phyloP scores from a whole-genome alignment of 2,329 filamentous ascomycete species.

The Fusarium pilosicola region DNA sequence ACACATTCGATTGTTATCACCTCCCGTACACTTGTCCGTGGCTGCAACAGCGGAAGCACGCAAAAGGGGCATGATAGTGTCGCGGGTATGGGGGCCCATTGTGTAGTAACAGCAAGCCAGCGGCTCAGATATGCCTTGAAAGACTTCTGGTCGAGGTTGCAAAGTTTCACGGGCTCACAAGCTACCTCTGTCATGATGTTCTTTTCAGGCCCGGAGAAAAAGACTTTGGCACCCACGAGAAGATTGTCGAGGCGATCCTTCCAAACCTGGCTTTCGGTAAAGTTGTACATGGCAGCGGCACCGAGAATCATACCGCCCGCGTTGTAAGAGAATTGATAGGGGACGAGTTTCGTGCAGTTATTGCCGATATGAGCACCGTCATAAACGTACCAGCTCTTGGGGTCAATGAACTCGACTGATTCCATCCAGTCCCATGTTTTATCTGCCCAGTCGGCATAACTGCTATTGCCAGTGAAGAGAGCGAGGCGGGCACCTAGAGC shows the following conservation, averaged over 20 bases:
- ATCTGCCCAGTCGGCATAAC: slow-evolving; percentile 82
- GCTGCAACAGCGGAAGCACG: slow-evolving; percentile 66
- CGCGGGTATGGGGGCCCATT: slow-evolving; percentile 69
- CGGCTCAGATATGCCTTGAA: slow-evolving; percentile 72
- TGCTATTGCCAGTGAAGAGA: slow-evolving; percentile 79
- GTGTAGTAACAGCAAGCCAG: slow-evolving; percentile 70
- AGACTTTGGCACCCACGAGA: slow-evolving; percentile 62
- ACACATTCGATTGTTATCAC: slow-evolving; percentile 66
- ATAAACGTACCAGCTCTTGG: slow-evolving; percentile 66
- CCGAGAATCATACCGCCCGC: slow-evolving; percentile 73
- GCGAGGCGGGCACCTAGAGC: slow-evolving; percentile 74
- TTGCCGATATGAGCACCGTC: slow-evolving; percentile 68
- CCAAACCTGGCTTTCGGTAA: slow-evolving; percentile 64
- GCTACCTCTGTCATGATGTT: slow-evolving; percentile 73
- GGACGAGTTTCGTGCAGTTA: slow-evolving; percentile 68
- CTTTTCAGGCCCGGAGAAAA: slow-evolving; percentile 62
- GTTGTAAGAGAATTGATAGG: slow-evolving; percentile 77
- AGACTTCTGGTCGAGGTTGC: slow-evolving; percentile 70
- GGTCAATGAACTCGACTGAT: slow-evolving; percentile 65
- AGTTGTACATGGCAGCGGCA: slow-evolving; percentile 75
- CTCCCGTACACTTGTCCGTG: slow-evolving; percentile 66
- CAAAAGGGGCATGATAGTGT: slow-evolving; percentile 63
- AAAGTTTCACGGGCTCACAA: slow-evolving; percentile 70
- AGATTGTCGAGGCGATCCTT: slow-evolving; percentile 66
- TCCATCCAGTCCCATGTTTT: slow-evolving; percentile 77